Conservation (phyloP, 805 yeast species). For the Metschnikowia reukaufii region DNA sequence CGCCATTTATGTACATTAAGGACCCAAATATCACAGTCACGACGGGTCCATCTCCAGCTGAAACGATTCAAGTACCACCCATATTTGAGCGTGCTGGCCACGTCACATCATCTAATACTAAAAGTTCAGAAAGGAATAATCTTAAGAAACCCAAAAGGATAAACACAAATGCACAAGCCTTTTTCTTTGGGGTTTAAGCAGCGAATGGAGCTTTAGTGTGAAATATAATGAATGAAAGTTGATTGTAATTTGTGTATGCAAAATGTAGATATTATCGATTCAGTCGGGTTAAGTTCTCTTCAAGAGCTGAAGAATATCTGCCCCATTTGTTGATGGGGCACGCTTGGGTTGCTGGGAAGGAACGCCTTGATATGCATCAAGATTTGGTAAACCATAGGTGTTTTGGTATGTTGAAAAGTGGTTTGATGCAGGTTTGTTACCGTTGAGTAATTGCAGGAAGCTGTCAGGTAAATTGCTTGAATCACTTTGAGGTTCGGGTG, state of each 20-base stretch:
- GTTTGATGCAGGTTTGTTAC: slow-evolving; percentile 11
- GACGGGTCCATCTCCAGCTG: background rate
- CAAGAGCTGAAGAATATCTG: slow-evolving; percentile 22
- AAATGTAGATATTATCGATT: background rate
- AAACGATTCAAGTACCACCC: background rate
- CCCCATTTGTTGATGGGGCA: slow-evolving; percentile 13
- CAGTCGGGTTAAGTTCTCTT: slow-evolving; percentile 6
- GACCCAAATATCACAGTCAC: slow-evolving; percentile 10
- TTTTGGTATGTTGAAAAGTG: slow-evolving; percentile 11
- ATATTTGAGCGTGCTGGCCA: slow-evolving; percentile 8
- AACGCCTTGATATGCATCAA: slow-evolving; percentile 13
- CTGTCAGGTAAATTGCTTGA: slow-evolving; percentile 15
- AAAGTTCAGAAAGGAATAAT: background rate
- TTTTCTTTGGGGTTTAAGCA: slow-evolving; percentile 7
- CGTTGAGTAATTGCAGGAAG: slow-evolving; percentile 14
- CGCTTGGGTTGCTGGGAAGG: slow-evolving; percentile 5
- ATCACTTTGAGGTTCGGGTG: background rate
- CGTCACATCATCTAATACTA: background rate
- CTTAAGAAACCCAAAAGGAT: slow-evolving; percentile 9
- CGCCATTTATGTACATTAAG: slow-evolving; percentile 17
- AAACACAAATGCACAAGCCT: slow-evolving; percentile 12
- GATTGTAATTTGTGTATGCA: background rate
- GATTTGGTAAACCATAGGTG: slow-evolving; percentile 14
- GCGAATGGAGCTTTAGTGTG: background rate
- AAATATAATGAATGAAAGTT: background rate